These are phyloP conservation scores for Pythium aristosporum DNA, from an alignment of 352 stramenopile species.

Conservation along the genomic window DNA sequence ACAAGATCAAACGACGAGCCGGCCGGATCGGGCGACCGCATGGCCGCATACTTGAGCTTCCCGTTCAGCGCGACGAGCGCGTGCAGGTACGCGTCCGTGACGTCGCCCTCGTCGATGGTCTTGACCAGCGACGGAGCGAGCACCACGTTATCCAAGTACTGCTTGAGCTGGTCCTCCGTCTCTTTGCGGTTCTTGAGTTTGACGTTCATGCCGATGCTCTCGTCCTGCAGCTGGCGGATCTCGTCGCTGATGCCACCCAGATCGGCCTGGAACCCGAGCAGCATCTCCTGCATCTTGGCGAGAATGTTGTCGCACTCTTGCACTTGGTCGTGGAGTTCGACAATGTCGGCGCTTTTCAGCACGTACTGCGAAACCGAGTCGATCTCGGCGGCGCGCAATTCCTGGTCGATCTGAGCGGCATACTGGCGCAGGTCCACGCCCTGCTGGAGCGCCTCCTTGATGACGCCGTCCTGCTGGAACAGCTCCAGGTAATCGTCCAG, in stretches of 20 bases:
- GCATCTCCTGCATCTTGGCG: slow-evolving; percentile 96
- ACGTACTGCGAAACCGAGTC: slow-evolving; percentile 88
- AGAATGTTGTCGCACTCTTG: slow-evolving; percentile 97
- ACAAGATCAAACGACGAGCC: slow-evolving; percentile 86
- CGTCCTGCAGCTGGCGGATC: slow-evolving; percentile 96
- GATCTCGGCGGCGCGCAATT: slow-evolving; percentile 83
- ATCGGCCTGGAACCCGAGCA: slow-evolving; percentile 98
- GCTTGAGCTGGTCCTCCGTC: slow-evolving; percentile 91
- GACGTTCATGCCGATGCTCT: slow-evolving; percentile 92
- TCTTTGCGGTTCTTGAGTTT: slow-evolving; percentile 94
- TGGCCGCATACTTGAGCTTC: slow-evolving; percentile 90
- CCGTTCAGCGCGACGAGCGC: slow-evolving; percentile 92
- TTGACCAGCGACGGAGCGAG: slow-evolving; percentile 93
- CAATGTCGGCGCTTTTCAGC: slow-evolving; percentile 87
- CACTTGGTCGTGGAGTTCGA: slow-evolving; percentile 92
- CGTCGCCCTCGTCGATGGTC: slow-evolving; percentile 91
- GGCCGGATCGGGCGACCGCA: slow-evolving; percentile 50
- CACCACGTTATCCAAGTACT: slow-evolving; percentile 95
- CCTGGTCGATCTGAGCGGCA: slow-evolving; percentile 87
- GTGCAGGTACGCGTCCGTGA: slow-evolving; percentile 94
- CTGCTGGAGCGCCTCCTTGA: slow-evolving; percentile 89
- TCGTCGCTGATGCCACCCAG: slow-evolving; percentile 97
- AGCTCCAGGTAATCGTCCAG: slow-evolving; percentile 93
- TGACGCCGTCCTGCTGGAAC: slow-evolving; percentile 93
- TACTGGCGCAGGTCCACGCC: slow-evolving; percentile 92